These are phyloP conservation scores for Geotrichum europaeum DNA, from an alignment of 1,139 yeast genomes.

Conservation along the genomic window DNA sequence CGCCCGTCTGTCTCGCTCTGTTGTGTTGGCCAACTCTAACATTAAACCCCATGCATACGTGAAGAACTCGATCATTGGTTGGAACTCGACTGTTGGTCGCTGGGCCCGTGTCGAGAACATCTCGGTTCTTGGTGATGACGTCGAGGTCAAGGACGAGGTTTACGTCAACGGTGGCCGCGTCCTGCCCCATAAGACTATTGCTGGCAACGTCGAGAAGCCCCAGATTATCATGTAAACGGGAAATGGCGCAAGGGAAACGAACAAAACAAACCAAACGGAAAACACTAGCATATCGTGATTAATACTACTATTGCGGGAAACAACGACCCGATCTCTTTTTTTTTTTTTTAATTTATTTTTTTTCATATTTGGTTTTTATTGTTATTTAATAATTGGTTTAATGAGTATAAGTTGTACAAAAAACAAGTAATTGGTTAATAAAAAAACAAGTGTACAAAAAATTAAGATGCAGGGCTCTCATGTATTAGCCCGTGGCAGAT, in stretches of 20 bases:
- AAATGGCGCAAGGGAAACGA: neutral
- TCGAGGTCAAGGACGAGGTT: slow-evolving; percentile 95
- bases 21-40: slow-evolving; percentile 81
- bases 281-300: neutral
- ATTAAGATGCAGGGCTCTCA: too few relatives aligned
- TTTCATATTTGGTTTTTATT: neutral
- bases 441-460: neutral
- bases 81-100: slow-evolving; percentile 97
- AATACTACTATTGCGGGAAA: neutral
- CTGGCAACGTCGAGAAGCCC: slow-evolving; percentile 94
- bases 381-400: neutral
- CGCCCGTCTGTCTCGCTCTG: slow-evolving; percentile 96
- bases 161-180: slow-evolving; percentile 99
- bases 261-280: neutral
- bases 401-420: neutral
- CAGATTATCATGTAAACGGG: slow-evolving; percentile 80
- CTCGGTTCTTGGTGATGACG: slow-evolving; percentile 98
- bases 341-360: neutral
- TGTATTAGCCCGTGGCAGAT: too few relatives aligned
- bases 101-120: slow-evolving; percentile 99
- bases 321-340: neutral
- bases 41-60: slow-evolving; percentile 98
- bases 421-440: neutral
- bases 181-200: slow-evolving; percentile 95
- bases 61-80: slow-evolving; percentile 95